Base-by-base conservation (phyloP, 2,329 filamentous ascomycete species). In the Xylaria sp. region DNA sequence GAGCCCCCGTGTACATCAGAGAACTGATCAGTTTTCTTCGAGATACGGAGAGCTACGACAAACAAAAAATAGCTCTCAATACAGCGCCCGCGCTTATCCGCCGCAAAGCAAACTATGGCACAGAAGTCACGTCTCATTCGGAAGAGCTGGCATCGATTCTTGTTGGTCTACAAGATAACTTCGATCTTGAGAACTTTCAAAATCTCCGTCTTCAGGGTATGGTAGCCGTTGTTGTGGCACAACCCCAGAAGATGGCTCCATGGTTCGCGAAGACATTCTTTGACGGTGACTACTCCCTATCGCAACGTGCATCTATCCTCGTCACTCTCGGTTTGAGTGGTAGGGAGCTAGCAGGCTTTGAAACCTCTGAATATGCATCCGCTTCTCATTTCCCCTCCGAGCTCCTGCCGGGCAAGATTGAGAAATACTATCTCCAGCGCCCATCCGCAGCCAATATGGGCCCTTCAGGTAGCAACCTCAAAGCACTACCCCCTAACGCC, bases 191-290 rank as follows among this genome's bases (percentile, higher is more conserved):
- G 0, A 78, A 86, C 19, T 97, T 97, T 70, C 79, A 88, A 61
- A 84, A 91, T 62, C 78, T 91, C 60, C 85, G 87, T 16, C 78
- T 94, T 2, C 88, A 96, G 72, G 86, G 87, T 11, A 87, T 99
- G 78, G 86, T 97, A 50, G 89, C 92, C 0, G 76, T 96, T 6
- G 78, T 96, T 0, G 80, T 94, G 2, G 87, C 90, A 0, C 84
- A 90, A 64, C 91, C 94, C 0, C 77, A 83, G 53, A 80, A 83
- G 55, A 91, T 97, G 83, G 92, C 86, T 0, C 89, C 85, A 11
- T 95, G 91, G 88, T 90, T 95, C 60, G 86, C 89, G 2, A 85
- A 87, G 59, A 88, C 89, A 0, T 95, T 94, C 71, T 97, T 97
- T 71, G 88, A 91, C 48, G 92, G 92, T 13, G 94, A 99, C 71